phyloP scores from a whole-genome alignment of 192 early-diverging fungal genomes.

The Cladochytrium replicatum region DNA sequence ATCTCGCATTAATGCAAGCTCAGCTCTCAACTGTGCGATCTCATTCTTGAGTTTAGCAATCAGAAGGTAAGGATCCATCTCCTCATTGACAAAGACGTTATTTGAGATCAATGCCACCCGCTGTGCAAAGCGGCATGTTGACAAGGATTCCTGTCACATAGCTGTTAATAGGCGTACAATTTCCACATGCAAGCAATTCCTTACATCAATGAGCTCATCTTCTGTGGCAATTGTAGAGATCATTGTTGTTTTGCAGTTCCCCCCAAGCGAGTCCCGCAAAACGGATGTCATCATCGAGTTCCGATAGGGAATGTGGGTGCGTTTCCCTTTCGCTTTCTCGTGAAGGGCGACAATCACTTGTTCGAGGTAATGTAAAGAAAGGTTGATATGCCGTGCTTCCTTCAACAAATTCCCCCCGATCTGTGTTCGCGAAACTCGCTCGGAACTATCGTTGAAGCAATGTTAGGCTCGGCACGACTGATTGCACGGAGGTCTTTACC shows the following conservation, averaged over 20 bases:
- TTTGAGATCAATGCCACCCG: slow-evolving; percentile 51
- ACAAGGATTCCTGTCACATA: slow-evolving; percentile 43
- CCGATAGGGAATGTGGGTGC: slow-evolving; percentile 50
- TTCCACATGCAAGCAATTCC: slow-evolving; percentile 11
- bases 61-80: slow-evolving; percentile 43
- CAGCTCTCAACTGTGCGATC: slow-evolving; percentile 37
- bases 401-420: slow-evolving; percentile 46
- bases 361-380: slow-evolving; percentile 53
- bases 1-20: slow-evolving; percentile 43
- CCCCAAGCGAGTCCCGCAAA: slow-evolving; percentile 46
- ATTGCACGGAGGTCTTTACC: slow-evolving; percentile 21
- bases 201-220: slow-evolving; percentile 47
- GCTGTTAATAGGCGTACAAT: not conserved
- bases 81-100: slow-evolving; percentile 41
- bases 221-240: slow-evolving; percentile 49
- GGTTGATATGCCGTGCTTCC: slow-evolving; percentile 51
- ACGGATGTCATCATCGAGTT: slow-evolving; percentile 56
- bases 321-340: slow-evolving; percentile 40
- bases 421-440: slow-evolving; percentile 39
- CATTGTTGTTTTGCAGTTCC: slow-evolving; percentile 57
- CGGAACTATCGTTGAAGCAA: slow-evolving; percentile 32
- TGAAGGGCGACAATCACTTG: slow-evolving; percentile 55
- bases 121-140: slow-evolving; percentile 56
- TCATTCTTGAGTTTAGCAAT: slow-evolving; percentile 43
- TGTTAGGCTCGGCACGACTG: not conserved